phyloP scores from a whole-genome alignment of 306 rosid genomes.

The Malus sieversii region DNA sequence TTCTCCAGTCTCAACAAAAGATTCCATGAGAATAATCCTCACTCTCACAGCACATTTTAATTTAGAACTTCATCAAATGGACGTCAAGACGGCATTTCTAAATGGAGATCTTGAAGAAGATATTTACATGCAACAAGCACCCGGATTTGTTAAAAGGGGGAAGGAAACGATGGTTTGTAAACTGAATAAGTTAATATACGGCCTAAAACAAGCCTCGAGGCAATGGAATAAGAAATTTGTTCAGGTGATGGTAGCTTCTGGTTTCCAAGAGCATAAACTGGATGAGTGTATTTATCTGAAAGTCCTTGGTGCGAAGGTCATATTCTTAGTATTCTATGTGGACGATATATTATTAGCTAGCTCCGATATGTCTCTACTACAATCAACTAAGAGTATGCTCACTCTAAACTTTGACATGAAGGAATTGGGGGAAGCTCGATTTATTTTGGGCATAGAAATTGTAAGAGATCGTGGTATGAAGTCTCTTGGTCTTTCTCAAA shows the following conservation, averaged over 20 bases:
- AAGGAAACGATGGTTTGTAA: neutral
- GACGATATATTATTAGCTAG: neutral
- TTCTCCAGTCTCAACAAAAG: too few relatives aligned
- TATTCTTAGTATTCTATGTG: neutral
- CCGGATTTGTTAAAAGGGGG: too few relatives aligned
- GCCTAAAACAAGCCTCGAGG: neutral
- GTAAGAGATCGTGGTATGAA: neutral
- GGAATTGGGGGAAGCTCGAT: neutral
- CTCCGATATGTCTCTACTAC: neutral
- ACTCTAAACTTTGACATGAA: neutral
- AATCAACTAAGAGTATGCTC: neutral
- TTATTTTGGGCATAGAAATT: neutral
- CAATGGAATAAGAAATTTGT: neutral
- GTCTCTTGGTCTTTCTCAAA: too few relatives aligned
- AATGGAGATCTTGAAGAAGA: neutral
- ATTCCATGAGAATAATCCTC: neutral
- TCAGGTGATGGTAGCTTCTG: neutral
- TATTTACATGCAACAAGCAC: too few relatives aligned
- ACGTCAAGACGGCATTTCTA: too few relatives aligned
- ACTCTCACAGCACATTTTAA: too few relatives aligned
- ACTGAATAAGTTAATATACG: neutral
- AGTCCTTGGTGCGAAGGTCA: accelerated
- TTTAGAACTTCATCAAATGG: too few relatives aligned
- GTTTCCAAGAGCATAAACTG: neutral
- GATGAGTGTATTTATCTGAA: neutral